Evolutionary conservation across 192 early-diverging fungal genomes (phyloP).

Genomic region (Linnemannia zychae): DNA sequence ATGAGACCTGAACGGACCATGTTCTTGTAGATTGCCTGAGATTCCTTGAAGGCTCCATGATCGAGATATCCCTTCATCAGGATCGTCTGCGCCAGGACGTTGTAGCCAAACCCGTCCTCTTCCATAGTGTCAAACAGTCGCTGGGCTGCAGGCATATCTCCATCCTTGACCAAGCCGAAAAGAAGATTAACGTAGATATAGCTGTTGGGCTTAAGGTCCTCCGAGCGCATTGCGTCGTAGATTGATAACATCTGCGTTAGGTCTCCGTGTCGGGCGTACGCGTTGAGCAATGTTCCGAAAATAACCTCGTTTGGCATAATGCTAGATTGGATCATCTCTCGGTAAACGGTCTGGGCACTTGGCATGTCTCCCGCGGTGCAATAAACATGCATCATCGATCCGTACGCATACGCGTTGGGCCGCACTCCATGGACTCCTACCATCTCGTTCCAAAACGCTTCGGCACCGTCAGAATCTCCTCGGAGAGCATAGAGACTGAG

Average conservation of each 20-base stretch:
- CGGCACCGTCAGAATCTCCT: constrained; percentile 50
- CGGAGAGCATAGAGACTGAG: constrained; percentile 63
- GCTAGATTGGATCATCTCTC: constrained; percentile 80
- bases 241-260: constrained; percentile 58
- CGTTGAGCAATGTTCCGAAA: constrained; percentile 87
- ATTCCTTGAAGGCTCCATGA: constrained; percentile 39
- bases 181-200: constrained; percentile 63
- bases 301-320: constrained; percentile 79
- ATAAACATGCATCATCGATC: constrained; percentile 84
- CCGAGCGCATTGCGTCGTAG: constrained; percentile 60
- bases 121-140: constrained; percentile 61
- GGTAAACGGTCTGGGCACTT: constrained; percentile 84
- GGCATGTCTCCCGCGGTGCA: constrained; percentile 75
- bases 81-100: constrained; percentile 61
- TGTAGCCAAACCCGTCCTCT: constrained; percentile 42
- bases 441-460: constrained; percentile 64
- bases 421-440: constrained; percentile 33
- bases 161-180: constrained; percentile 55
- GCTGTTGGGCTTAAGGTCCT: constrained; percentile 53
- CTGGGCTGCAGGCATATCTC: constrained; percentile 52
- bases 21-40: constrained; percentile 54
- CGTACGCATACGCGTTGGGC: constrained; percentile 68
- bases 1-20: constrained; percentile 58
- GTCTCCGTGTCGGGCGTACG: constrained; percentile 69
- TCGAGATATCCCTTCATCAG: constrained; percentile 65